Percentiles rank a stretch among this genome's conserved stretches.
Conservation (phyloP, 1,139 yeast species). For the Yamadazyma friedrichii region DNA sequence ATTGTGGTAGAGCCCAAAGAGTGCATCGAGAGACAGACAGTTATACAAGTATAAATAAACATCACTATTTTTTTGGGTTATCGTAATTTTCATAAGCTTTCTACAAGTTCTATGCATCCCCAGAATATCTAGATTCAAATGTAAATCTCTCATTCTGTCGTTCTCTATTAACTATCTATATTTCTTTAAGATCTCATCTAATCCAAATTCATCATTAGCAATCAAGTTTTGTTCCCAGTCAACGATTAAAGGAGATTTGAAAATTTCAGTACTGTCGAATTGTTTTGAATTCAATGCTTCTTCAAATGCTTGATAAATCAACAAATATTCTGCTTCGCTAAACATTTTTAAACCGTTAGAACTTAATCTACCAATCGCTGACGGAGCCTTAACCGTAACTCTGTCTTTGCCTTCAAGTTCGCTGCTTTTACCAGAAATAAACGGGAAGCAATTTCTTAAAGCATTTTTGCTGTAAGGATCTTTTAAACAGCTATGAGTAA, state of each 20-base stretch:
- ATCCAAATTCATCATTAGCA: slow-evolving; percentile 39
- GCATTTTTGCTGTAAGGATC: slow-evolving; percentile 25
- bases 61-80: not conserved
- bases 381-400: slow-evolving; percentile 29
- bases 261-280: slow-evolving; percentile 34
- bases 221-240: slow-evolving; percentile 50
- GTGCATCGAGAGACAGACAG: no score
- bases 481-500: slow-evolving; percentile 28
- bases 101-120: not conserved
- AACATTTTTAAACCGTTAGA: slow-evolving; percentile 31
- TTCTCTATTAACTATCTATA: no score
- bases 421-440: slow-evolving; percentile 26
- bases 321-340: slow-evolving; percentile 38
- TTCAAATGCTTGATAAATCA: slow-evolving; percentile 41
- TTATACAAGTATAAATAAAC: not conserved
- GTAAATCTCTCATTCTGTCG: no score
- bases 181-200: slow-evolving; percentile 30
- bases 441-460: slow-evolving; percentile 38
- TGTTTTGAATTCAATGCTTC: slow-evolving; percentile 27
- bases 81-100: not conserved
- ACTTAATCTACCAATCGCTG: slow-evolving; percentile 21
- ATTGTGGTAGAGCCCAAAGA: no score
- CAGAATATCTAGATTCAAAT: no score
- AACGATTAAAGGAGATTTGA: slow-evolving; percentile 43
- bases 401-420: slow-evolving; percentile 17